phyloP scores from a whole-genome alignment of 2,329 filamentous ascomycete species.

The Xylariaceae sp. region DNA sequence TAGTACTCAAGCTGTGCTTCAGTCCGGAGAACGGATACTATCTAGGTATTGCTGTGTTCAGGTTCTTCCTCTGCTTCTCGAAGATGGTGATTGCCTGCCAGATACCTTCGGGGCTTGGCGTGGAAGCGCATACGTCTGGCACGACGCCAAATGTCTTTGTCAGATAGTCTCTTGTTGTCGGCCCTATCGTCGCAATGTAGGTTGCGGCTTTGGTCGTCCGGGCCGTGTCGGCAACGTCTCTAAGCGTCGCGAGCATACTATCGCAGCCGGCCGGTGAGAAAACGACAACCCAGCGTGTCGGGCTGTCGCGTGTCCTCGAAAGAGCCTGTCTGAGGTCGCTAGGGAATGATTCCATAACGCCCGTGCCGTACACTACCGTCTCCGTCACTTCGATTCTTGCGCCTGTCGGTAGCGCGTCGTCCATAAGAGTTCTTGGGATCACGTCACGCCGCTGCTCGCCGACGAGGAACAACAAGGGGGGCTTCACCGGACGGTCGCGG shows the following conservation, averaged over 20 bases:
- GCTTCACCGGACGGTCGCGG: constrained; percentile 39
- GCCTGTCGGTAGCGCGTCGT: constrained; percentile 41
- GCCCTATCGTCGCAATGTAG: constrained; percentile 82
- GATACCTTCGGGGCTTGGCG: constrained; percentile 77
- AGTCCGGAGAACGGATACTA: too few species aligned
- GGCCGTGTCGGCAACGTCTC: constrained; percentile 24
- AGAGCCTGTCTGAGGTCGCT: constrained; percentile 55
- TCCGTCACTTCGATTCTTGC: constrained; percentile 66
- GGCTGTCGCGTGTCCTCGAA: constrained; percentile 35
- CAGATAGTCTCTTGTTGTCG: constrained; percentile 79
- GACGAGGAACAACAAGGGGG: constrained; percentile 76
- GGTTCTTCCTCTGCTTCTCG: too few species aligned
- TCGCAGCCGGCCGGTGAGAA: constrained; percentile 64
- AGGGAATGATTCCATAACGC: constrained; percentile 73
- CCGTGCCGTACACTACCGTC: constrained; percentile 79
- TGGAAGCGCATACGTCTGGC: constrained; percentile 74
- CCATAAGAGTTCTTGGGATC: constrained; percentile 75
- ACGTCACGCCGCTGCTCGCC: constrained; percentile 86
- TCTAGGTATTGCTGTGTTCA: too few species aligned
- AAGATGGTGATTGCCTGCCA: constrained; percentile 55
- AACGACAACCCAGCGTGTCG: constrained; percentile 66
- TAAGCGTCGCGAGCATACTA: constrained; percentile 51
- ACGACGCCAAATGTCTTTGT: constrained; percentile 57
- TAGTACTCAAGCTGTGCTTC: too few species aligned
- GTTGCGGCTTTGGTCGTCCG: constrained; percentile 40